Conservation (phyloP, 1,284 basidiomycete genomes). For the Microbotryomycetes sp. region DNA sequence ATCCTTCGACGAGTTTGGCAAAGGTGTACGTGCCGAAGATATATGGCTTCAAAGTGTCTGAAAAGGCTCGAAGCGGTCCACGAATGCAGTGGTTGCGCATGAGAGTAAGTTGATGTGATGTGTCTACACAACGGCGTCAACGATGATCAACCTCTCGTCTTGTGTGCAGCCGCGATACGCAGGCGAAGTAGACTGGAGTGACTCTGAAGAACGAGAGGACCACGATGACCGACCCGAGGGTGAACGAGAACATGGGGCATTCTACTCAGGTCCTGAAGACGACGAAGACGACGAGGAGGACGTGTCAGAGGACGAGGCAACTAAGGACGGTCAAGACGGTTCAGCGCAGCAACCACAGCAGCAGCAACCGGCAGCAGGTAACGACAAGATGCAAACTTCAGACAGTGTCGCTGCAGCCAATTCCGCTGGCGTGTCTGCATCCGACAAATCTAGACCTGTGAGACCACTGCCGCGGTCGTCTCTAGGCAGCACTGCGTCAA, state of each 20-base stretch:
- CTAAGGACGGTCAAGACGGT: slow-evolving; percentile 5
- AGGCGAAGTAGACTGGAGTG: slow-evolving; percentile 32
- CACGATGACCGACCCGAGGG: background rate
- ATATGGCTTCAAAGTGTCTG: slow-evolving; percentile 64
- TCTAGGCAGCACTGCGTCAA: background rate
- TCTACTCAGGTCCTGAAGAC: slow-evolving; percentile 34
- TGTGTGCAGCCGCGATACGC: slow-evolving; percentile 21
- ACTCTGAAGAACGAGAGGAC: background rate
- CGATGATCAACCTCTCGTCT: background rate
- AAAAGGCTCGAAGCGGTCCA: slow-evolving; percentile 71
- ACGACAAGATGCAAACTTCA: background rate
- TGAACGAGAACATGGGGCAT: slow-evolving; percentile 23
- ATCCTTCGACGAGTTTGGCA: slow-evolving; percentile 54
- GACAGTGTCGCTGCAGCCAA: background rate
- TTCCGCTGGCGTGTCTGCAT: background rate
- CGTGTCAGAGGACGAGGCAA: slow-evolving; percentile 1
- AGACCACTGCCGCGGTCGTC: background rate
- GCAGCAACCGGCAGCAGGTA: background rate
- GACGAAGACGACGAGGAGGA: slow-evolving; percentile 18
- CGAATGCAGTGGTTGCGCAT: slow-evolving; percentile 89
- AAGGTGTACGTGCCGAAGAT: slow-evolving; percentile 88
- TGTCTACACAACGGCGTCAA: background rate
- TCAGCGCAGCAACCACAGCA: background rate
- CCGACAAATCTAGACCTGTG: background rate
- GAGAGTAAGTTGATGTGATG: slow-evolving; percentile 56